Conservation (phyloP, 2,329 filamentous ascomycete species). For the Fusarium verrucosum region DNA sequence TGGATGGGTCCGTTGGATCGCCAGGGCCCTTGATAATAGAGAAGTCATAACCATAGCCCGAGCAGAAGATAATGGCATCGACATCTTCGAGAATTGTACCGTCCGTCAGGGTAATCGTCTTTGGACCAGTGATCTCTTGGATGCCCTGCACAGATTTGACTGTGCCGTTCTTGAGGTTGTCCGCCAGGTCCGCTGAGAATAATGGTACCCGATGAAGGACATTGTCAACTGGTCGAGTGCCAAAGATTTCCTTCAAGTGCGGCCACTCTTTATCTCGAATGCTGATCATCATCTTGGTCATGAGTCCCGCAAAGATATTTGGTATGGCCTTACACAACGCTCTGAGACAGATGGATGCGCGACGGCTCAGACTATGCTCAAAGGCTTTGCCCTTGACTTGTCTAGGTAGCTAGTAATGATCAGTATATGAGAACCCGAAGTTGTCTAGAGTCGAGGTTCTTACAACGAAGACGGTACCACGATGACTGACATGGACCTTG, state of each 20-base stretch:
- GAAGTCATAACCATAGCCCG: slow-evolving; percentile 47
- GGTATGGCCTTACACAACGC: slow-evolving; percentile 22
- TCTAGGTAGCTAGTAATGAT: slow-evolving; percentile 37
- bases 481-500: slow-evolving; percentile 56
- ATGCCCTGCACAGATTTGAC: slow-evolving; percentile 44
- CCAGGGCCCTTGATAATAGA: slow-evolving; percentile 44
- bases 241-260: slow-evolving; percentile 20
- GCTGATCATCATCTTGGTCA: slow-evolving; percentile 30
- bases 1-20: slow-evolving; percentile 40
- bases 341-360: slow-evolving; percentile 38
- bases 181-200: slow-evolving; percentile 44
- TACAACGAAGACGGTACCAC: slow-evolving; percentile 44
- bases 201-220: slow-evolving; percentile 42
- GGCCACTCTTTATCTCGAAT: slow-evolving; percentile 37
- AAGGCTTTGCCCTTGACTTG: slow-evolving; percentile 47
- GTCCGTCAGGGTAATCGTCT: slow-evolving; percentile 44
- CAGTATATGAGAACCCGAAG: neutral
- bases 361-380: slow-evolving; percentile 48
- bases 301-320: slow-evolving; percentile 13
- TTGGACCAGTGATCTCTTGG: slow-evolving; percentile 44
- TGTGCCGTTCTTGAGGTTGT: slow-evolving; percentile 42
- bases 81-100: slow-evolving; percentile 46
- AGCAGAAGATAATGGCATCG: slow-evolving; percentile 48
- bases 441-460: neutral
- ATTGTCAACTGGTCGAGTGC: slow-evolving; percentile 27